A percentile compares a stretch with the other conserved stretches of the same genome.
phyloP scores from a whole-genome alignment of 2,329 filamentous ascomycete species.

The Orbilia blumenaviensis region DNA sequence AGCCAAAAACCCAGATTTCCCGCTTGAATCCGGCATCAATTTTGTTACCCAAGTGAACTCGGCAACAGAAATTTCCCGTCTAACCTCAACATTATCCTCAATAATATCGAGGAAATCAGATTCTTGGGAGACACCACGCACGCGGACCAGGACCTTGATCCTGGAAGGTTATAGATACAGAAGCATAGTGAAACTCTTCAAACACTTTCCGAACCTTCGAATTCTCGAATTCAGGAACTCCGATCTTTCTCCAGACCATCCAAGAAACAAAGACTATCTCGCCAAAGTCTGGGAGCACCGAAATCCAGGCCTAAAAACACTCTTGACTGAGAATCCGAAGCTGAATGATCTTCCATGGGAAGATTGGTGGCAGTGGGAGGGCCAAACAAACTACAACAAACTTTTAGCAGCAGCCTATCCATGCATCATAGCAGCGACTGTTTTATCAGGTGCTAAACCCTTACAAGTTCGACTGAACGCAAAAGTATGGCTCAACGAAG shows the following conservation, averaged over 20 bases:
- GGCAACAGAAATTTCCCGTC: no score
- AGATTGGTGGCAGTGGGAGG: background rate
- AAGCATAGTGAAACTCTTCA: background rate
- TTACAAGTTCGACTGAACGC: background rate
- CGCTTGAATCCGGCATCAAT: no score
- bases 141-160: no score
- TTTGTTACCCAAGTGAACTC: no score
- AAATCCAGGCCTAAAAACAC: background rate
- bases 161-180: no score
- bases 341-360: background rate
- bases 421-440: background rate
- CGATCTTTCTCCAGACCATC: background rate
- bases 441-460: background rate
- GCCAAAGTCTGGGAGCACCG: background rate
- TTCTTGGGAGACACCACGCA: no score
- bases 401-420: background rate
- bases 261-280: background rate
- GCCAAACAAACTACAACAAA: background rate
- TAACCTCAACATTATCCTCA: no score
- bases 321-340: background rate
- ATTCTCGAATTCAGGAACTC: background rate
- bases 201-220: background rate
- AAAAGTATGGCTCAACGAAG: background rate
- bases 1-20: no score
- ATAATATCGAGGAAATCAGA: no score